Conservation (phyloP, 495 filamentous ascomycete species). For the Penicillium coprophilum region DNA sequence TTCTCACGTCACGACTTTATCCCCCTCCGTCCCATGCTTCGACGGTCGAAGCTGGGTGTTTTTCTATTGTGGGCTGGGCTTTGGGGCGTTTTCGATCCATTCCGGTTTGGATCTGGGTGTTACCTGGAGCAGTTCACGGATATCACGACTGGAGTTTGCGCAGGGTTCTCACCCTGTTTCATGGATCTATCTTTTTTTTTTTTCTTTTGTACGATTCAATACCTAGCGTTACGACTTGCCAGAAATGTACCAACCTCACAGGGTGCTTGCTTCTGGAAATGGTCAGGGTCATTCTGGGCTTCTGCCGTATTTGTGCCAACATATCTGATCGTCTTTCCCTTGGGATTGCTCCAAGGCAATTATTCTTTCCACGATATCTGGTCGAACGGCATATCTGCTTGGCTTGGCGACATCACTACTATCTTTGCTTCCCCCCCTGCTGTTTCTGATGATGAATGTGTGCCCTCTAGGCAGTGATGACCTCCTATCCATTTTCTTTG, state of each 20-base stretch:
- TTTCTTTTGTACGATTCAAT: slow-evolving; percentile 29
- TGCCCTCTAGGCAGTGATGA: slow-evolving; percentile 20
- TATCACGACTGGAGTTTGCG: slow-evolving; percentile 28
- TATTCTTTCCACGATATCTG: slow-evolving; percentile 2
- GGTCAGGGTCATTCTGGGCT: slow-evolving; percentile 16
- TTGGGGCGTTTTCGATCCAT: slow-evolving; percentile 19
- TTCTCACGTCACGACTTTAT: slow-evolving; percentile 28
- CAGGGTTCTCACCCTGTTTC: slow-evolving; percentile 25
- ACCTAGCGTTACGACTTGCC: slow-evolving; percentile 29
- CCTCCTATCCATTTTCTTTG: slow-evolving; percentile 21
- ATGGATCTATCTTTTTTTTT: slow-evolving; percentile 24
- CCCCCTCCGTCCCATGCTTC: slow-evolving; percentile 28
- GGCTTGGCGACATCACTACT: slow-evolving; percentile 9
- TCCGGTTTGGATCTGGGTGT: slow-evolving; percentile 2
- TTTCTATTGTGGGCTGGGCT: slow-evolving; percentile 18
- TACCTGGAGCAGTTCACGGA: slow-evolving; percentile 7
- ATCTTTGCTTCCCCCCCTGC: slow-evolving; percentile 13
- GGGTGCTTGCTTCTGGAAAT: slow-evolving; percentile 17
- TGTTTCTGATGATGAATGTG: slow-evolving; percentile 6
- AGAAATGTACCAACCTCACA: slow-evolving; percentile 26
- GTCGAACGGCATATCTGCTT: slow-evolving; percentile 8
- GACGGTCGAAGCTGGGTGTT: slow-evolving; percentile 27
- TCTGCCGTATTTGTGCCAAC: slow-evolving; percentile 19
- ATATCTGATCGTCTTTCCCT: background rate
- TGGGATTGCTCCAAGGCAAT: background rate